A percentile compares a stretch with the other conserved stretches of the same genome.
These are phyloP conservation scores for Porcisia hertigi DNA, from an alignment of 208 protist species.

Conservation along the genomic window DNA sequence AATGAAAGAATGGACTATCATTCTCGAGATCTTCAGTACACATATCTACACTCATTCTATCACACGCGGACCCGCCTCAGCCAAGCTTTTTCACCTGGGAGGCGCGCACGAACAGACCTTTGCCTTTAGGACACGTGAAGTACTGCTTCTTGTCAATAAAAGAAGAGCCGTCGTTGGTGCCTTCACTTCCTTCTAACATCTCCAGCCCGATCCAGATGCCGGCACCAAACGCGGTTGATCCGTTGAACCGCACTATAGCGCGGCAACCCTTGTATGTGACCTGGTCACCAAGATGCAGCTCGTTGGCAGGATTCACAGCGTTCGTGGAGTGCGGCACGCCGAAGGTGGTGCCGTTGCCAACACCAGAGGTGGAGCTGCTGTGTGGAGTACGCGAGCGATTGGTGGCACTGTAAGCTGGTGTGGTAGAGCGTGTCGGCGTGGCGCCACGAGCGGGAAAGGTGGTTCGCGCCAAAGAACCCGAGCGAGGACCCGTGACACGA, in stretches of 20 bases:
- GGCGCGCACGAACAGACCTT: slow-evolving; percentile 88
- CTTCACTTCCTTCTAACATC: slow-evolving; percentile 90
- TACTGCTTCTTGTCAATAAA: slow-evolving; percentile 93
- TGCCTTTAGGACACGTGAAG: slow-evolving; percentile 89
- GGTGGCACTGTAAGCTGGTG: slow-evolving; percentile 31
- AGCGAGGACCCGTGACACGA: slow-evolving; percentile 24
- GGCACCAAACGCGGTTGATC: slow-evolving; percentile 78
- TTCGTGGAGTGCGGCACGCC: slow-evolving; percentile 23
- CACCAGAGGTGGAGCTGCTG: slow-evolving; percentile 11
- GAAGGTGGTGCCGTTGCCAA: background rate
- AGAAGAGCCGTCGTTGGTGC: slow-evolving; percentile 88
- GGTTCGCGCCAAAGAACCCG: slow-evolving; percentile 27
- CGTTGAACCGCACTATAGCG: slow-evolving; percentile 87
- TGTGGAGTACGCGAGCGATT: slow-evolving; percentile 40
- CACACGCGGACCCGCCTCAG: slow-evolving; percentile 9
- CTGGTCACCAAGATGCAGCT: slow-evolving; percentile 71
- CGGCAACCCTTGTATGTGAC: slow-evolving; percentile 87
- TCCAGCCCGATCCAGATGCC: slow-evolving; percentile 90
- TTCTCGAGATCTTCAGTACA: background rate
- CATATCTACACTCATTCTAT: background rate
- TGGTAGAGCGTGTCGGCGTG: slow-evolving; percentile 31
- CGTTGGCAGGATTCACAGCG: slow-evolving; percentile 60
- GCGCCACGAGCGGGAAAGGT: slow-evolving; percentile 22
- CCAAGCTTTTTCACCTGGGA: slow-evolving; percentile 81
- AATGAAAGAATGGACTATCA: background rate